Evolutionary conservation across 2,329 filamentous ascomycete species (phyloP).

Genomic region (Penicillium sp.): DNA sequence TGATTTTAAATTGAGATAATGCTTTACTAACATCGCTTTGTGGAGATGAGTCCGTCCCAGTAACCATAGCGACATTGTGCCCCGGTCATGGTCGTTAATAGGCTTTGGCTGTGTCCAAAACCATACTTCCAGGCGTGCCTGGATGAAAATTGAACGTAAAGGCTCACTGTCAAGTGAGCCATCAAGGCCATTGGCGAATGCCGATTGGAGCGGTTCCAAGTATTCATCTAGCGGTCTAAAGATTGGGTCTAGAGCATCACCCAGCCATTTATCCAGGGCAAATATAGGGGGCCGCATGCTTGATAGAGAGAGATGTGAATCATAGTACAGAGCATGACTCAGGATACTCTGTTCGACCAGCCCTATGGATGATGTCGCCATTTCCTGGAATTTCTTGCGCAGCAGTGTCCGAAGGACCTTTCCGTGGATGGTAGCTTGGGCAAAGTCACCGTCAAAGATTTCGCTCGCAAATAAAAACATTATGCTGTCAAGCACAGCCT

Average conservation of each 20-base stretch:
- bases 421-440: neutral
- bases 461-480: constrained; percentile 2
- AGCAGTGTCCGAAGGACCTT: neutral
- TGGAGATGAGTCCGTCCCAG: neutral
- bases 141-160: neutral
- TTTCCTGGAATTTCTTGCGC: neutral
- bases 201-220: neutral
- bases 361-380: neutral
- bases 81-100: neutral
- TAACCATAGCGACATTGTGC: neutral
- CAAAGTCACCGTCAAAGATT: neutral
- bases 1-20: neutral
- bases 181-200: neutral
- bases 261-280: neutral
- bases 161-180: neutral
- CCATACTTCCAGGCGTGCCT: neutral
- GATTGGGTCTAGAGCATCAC: neutral
- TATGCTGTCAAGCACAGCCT: neutral
- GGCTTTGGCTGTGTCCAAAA: neutral
- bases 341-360: neutral
- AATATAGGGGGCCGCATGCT: constrained; percentile 1
- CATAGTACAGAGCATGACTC: constrained; percentile 2
- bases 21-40: constrained; percentile 3
- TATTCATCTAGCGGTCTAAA: neutral
- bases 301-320: neutral